Conservation (phyloP, 257 asterid species). For the Apocynum venetum region DNA sequence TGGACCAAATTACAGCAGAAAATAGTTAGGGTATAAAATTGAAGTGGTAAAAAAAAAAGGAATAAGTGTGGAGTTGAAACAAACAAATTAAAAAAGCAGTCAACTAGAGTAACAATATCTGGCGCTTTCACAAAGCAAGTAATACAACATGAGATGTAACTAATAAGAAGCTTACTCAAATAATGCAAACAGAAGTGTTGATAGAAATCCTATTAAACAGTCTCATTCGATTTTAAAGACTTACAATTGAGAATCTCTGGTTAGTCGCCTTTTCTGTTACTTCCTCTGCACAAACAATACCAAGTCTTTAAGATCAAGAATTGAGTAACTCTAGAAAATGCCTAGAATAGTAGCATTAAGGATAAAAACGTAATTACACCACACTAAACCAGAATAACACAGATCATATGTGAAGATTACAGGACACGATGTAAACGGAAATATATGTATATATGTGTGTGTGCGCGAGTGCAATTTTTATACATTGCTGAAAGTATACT, state of each 20-base stretch:
- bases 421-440: background rate
- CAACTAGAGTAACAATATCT: background rate
- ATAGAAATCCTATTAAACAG: background rate
- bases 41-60: background rate
- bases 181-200: conserved; percentile 9
- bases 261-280: conserved; percentile 38
- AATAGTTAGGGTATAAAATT: background rate
- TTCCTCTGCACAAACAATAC: conserved; percentile 43
- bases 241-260: conserved; percentile 57
- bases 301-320: background rate
- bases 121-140: background rate
- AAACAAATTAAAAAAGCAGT: background rate
- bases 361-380: background rate
- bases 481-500: background rate
- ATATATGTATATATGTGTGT: too few relatives aligned
- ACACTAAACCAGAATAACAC: background rate
- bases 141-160: background rate
- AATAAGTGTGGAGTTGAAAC: background rate
- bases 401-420: background rate
- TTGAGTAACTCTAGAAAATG: background rate
- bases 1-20: background rate
- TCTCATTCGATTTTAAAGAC: conserved; percentile 5
- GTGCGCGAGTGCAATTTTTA: background rate
- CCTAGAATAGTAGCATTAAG: background rate
- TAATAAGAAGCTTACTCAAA: conserved; percentile 1